Conservation (phyloP, 768 basidiomycete species). For the Lactarius quietus region DNA sequence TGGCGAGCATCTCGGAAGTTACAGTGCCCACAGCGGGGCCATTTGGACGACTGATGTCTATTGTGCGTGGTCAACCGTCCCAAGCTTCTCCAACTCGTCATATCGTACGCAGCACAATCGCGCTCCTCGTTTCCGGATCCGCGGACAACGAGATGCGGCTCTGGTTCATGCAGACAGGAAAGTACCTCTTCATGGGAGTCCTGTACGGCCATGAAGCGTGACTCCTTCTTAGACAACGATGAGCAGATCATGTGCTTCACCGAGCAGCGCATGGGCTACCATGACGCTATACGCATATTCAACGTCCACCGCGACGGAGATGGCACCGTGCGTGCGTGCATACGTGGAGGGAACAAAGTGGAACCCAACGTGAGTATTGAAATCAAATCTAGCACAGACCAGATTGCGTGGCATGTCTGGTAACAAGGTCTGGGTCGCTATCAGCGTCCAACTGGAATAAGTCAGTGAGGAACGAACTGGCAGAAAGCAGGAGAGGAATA, state of each 20-base stretch:
- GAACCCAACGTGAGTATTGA: too few species aligned
- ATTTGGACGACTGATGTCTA: constrained; percentile 98
- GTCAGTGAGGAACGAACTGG: too few species aligned
- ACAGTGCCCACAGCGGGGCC: constrained; percentile 91
- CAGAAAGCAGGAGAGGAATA: too few species aligned
- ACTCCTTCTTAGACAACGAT: constrained; percentile 87
- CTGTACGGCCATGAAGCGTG: constrained; percentile 95
- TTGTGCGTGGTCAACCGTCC: constrained; percentile 49
- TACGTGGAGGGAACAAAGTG: too few species aligned
- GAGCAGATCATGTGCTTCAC: too few species aligned
- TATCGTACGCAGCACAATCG: constrained; percentile 60
- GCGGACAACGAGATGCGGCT: too few species aligned
- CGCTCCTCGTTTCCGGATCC: constrained; percentile 83
- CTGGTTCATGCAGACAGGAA: constrained; percentile 89
- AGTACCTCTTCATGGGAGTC: constrained; percentile 98
- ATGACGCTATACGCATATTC: constrained; percentile 90
- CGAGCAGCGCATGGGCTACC: constrained; percentile 93
- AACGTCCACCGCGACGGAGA: constrained; percentile 81
- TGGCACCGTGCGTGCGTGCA: constrained; percentile 70
- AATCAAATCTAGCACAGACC: too few species aligned
- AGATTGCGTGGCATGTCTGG: too few species aligned
- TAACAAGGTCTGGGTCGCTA: too few species aligned
- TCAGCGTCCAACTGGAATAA: too few species aligned
- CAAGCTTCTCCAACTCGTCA: neutral
- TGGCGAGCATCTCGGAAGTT: constrained; percentile 95